Evolutionary conservation across 305 asterid genomes (phyloP), one percentile per base, ranked within the genome.

Genomic region (Fraxinus nigra): DNA sequence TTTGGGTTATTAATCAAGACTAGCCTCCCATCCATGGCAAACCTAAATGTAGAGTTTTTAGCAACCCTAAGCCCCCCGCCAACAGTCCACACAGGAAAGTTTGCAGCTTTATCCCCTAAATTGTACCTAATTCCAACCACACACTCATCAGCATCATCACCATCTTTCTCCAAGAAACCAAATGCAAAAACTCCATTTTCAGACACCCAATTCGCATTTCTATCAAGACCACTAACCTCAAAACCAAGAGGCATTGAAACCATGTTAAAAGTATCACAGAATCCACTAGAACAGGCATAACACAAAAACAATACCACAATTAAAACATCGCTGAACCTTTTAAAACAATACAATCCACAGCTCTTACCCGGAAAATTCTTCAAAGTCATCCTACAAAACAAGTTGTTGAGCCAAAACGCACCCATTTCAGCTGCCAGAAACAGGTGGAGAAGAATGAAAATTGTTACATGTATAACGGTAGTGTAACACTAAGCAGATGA

Each of bases 111-210:
- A 82, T 83, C 89, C 72, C 89, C 93, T 38, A 90, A 80, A 63
- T 88, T 90, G 79, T 92, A 92, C 89, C 82, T 87, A 72, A 92
- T 78, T 0, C 94, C 96, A 76, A 90, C 93, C 85, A 78, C 88
- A 78, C 69, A 89, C 37, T 84, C 90, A 86, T 87, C 88, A 65
- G 10, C 83, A 78, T 80, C 87, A 61, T 77, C 87, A 86, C 82
- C 91, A 77, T 87, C 87, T 59, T 84, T 88, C 85, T 86, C 90
- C 88, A 89, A 84, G 93, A 92, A 92, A 79, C 94, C 96, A 88
- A 92, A 90, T 72, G 91, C 86, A 88, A 92, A 92, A 80, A 84
- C 90, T 88, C 94, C 90, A 87, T 88, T 92, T 89, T 86, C 85
- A 65, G 95, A 92, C 83, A 92, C 86, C 93, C 92, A 89, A 78